Percentiles rank a stretch among this genome's conserved stretches.
Conservation (phyloP, 345 rosid species). For the Xanthoceras sorbifolium region DNA sequence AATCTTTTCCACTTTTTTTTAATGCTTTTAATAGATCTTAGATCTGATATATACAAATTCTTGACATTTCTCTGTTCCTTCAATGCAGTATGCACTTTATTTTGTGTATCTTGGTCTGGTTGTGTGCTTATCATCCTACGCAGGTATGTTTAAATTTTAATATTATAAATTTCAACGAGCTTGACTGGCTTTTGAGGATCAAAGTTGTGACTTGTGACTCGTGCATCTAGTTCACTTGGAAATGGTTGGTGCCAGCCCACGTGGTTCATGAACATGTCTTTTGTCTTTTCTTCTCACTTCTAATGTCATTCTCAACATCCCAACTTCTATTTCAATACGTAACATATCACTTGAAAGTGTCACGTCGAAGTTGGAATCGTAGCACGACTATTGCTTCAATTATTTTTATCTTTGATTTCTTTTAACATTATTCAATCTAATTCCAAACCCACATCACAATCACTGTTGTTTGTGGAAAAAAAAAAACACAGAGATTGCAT, state of each 20-base stretch:
- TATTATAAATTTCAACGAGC: background rate
- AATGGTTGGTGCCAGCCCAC: constrained; percentile 40
- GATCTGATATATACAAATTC: constrained; percentile 27
- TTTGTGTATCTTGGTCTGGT: constrained; percentile 95
- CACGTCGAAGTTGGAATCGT: background rate
- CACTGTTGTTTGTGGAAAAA: too few species aligned
- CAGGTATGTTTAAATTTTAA: constrained; percentile 51
- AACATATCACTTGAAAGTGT: background rate
- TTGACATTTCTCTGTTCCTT: constrained; percentile 11
- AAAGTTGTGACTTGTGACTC: constrained; percentile 15
- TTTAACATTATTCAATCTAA: background rate
- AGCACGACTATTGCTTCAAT: too few species aligned
- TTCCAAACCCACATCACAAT: background rate
- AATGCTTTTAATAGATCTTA: constrained; percentile 43
- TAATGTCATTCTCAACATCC: constrained; percentile 28
- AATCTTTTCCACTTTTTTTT: background rate
- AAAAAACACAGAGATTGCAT: constrained; percentile 95
- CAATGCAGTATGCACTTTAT: constrained; percentile 88
- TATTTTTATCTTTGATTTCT: background rate
- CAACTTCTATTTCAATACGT: background rate
- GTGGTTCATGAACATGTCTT: constrained; percentile 57
- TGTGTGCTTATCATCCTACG: constrained; percentile 94
- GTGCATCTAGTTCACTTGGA: constrained; percentile 33
- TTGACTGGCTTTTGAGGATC: constrained; percentile 3
- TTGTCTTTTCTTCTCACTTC: constrained; percentile 26